Evolutionary conservation across 2,329 filamentous ascomycete genomes (phyloP), one percentile per base, ranked within the genome.

Genomic region (Malbranchea zuffiana): DNA sequence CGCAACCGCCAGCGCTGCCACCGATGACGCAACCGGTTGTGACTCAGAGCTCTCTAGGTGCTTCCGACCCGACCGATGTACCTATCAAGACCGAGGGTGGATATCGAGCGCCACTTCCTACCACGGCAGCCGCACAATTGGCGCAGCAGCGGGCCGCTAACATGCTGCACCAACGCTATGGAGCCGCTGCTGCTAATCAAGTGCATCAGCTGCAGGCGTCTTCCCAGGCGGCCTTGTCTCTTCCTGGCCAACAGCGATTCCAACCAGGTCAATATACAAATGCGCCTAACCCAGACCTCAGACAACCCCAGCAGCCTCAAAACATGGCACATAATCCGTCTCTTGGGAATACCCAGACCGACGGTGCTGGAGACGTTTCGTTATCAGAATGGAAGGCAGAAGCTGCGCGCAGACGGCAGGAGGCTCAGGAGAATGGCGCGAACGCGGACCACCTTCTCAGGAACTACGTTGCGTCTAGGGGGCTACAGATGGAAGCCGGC

Each of bases 321-420:
- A 55, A 56, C 35, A 52, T 55, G 15, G 48, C 53, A 7, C 57
- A 58, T 42, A 60, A 63, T 35, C 55, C 61, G 17, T 62, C 61
- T 10, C 49, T 69, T 35, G 56, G 60, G 32, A 65, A 66, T 32
- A 61, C 76, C 16, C 82, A 95, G 57, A 80, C 80, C 10, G 88
- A 96, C 53, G 88, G 87, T 34, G 65, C 81, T 20, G 67, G 60
- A 32, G 80, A 78, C 44, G 69, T 69, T 39, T 69, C 71, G 3
- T 59, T 74, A 27, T 72, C 73, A 4, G 67, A 74, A 30, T 69
- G 66, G 65, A 62, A 64, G 37, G 53, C 57, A 5, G 64, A 67
- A 47, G 64, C 66, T 39, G 52, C 59, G 29, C 56, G 59, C 32
- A 56, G 64, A 35, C 56, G 64, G 41, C 57, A 61, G 40, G 54